A percentile compares a stretch with the other conserved stretches of the same genome.
Evolutionary conservation across 176 grass and related monocot species (phyloP).

Genomic region (Triticum monococcum): DNA sequence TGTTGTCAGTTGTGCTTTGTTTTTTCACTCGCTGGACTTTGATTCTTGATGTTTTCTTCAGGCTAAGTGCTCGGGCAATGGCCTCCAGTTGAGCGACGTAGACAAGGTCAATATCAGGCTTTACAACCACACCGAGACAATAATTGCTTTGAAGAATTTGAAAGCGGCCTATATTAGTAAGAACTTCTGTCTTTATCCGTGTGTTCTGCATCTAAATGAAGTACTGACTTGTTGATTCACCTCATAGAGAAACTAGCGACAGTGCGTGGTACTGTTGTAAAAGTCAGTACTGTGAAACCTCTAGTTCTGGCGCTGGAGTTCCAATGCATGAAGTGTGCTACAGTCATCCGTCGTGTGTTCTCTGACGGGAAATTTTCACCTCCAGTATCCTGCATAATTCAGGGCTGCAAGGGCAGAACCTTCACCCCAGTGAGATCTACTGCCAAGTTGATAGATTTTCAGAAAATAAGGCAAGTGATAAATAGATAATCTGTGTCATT

Average conservation of each 20-base stretch:
- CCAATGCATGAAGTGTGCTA: slow-evolving; percentile 64
- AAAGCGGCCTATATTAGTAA: slow-evolving; percentile 89
- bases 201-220: slow-evolving; percentile 1
- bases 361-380: slow-evolving; percentile 87
- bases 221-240: slow-evolving; percentile 37
- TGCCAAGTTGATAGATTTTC: slow-evolving; percentile 83
- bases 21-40: background rate
- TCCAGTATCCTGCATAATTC: slow-evolving; percentile 56
- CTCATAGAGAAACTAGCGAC: slow-evolving; percentile 76
- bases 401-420: slow-evolving; percentile 79
- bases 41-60: slow-evolving; percentile 33
- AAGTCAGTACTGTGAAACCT: slow-evolving; percentile 90
- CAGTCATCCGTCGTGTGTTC: slow-evolving; percentile 38
- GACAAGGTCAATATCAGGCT: slow-evolving; percentile 83
- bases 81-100: slow-evolving; percentile 32
- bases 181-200: slow-evolving; percentile 9
- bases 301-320: slow-evolving; percentile 66
- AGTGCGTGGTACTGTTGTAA: slow-evolving; percentile 74
- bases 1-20: background rate
- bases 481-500: background rate
- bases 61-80: slow-evolving; percentile 26
- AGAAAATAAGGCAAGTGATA: slow-evolving; percentile 81
- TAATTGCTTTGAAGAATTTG: slow-evolving; percentile 74
- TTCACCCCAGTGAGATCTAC: slow-evolving; percentile 68
- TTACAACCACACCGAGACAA: slow-evolving; percentile 57